These are phyloP conservation scores for Wallacemonas sp. DNA, from an alignment of 208 protist species.

Conservation along the genomic window DNA sequence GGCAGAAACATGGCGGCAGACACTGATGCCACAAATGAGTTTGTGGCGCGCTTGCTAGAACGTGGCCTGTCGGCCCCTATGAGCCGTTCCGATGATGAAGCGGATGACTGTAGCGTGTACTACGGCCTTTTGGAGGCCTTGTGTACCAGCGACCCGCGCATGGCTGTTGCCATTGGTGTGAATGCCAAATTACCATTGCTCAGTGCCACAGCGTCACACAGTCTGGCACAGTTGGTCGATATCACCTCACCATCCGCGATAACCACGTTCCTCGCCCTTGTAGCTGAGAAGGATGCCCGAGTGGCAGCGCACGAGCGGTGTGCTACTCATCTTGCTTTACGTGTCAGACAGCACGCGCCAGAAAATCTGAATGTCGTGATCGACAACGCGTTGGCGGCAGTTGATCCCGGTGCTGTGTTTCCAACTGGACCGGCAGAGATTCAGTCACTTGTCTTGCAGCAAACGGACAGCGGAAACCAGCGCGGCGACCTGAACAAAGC, in stretches of 20 bases:
- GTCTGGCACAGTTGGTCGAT: conserved; percentile 52
- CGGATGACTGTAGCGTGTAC: conserved; percentile 39
- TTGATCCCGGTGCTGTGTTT: conserved; percentile 67
- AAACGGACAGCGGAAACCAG: neutral
- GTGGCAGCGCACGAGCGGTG: conserved; percentile 47
- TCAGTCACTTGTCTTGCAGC: conserved; percentile 51
- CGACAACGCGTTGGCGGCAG: neutral
- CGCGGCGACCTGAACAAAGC: neutral
- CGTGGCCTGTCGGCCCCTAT: too few species aligned
- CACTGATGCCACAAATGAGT: conserved; percentile 16
- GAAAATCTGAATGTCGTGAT: neutral
- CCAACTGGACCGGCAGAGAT: conserved; percentile 44
- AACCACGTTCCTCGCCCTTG: conserved; percentile 54
- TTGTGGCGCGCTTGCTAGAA: conserved; percentile 28
- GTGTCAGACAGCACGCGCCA: conserved; percentile 29
- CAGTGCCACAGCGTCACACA: conserved; percentile 25
- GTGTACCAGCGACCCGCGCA: conserved; percentile 23
- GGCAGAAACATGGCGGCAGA: conserved; percentile 42
- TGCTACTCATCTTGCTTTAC: conserved; percentile 61
- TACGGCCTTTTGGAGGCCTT: conserved; percentile 60
- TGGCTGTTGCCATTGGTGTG: conserved; percentile 58
- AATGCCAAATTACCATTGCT: conserved; percentile 50
- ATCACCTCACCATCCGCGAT: conserved; percentile 39
- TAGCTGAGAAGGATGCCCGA: conserved; percentile 49
- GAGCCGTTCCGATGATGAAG: too few species aligned